These are phyloP conservation scores for Calonectria pauciramosa DNA, from an alignment of 2,329 filamentous ascomycete genomes.

Conservation along the genomic window DNA sequence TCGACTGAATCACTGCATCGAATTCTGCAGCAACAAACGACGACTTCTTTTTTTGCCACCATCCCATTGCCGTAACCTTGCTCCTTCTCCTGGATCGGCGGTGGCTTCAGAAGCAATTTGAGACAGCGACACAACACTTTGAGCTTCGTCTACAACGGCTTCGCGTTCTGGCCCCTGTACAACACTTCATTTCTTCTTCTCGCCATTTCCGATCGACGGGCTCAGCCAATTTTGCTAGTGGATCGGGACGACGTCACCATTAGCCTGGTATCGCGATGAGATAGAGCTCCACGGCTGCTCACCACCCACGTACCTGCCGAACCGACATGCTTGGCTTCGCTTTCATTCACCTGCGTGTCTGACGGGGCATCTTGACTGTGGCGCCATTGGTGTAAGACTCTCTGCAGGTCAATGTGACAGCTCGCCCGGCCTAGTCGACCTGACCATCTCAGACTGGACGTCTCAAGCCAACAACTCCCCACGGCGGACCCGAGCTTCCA, in stretches of 20 bases:
- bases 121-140: constrained; percentile 9
- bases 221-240: not conserved
- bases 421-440: not conserved
- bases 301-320: not conserved
- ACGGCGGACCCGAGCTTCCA: not conserved
- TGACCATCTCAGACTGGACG: not conserved
- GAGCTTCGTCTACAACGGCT: constrained; percentile 7
- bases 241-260: not conserved
- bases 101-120: constrained; percentile 22
- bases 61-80: constrained; percentile 1
- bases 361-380: not conserved
- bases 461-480: not conserved
- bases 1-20: not conserved
- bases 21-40: constrained; percentile 7
- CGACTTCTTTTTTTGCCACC: not conserved
- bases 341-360: constrained; percentile 5
- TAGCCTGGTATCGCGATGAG: not conserved
- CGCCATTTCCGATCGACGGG: not conserved
- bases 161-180: not conserved
- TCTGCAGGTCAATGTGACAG: constrained; percentile 10
- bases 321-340: constrained; percentile 17
- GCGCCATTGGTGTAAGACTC: not conserved
- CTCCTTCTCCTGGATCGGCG: constrained; percentile 19
- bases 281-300: constrained; percentile 7
- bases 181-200: constrained; percentile 1